These are phyloP conservation scores for Millerozyma miso DNA, from an alignment of 805 yeast species.

Conservation along the genomic window DNA sequence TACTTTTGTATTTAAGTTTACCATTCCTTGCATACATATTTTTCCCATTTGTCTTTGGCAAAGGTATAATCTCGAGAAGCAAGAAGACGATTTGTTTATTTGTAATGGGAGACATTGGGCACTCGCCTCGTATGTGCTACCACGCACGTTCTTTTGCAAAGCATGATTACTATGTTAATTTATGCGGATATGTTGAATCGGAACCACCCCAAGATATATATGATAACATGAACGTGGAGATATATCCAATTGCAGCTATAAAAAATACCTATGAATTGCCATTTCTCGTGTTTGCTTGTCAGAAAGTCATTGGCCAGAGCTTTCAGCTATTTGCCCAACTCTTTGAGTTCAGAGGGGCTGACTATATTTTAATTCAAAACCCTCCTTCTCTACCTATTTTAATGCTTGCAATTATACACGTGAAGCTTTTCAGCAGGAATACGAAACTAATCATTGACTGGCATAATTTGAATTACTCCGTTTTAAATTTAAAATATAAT, in stretches of 20 bases:
- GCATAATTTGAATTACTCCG: constrained; percentile 91
- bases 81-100: constrained; percentile 62
- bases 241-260: constrained; percentile 43
- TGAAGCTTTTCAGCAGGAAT: constrained; percentile 44
- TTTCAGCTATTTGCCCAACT: constrained; percentile 44
- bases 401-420: constrained; percentile 55
- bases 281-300: constrained; percentile 50
- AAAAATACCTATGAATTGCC: constrained; percentile 42
- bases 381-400: constrained; percentile 91
- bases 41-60: constrained; percentile 32
- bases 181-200: constrained; percentile 78
- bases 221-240: constrained; percentile 48
- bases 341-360: constrained; percentile 53
- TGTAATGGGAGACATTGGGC: constrained; percentile 91
- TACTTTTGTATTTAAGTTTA: constrained; percentile 42
- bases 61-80: constrained; percentile 16
- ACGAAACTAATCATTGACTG: constrained; percentile 80
- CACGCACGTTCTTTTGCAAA: constrained; percentile 78
- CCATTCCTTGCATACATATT: constrained; percentile 42
- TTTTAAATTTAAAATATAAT: constrained; percentile 61
- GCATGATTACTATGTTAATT: constrained; percentile 66
- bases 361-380: constrained; percentile 74
- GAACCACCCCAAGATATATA: constrained; percentile 46
- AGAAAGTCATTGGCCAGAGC: constrained; percentile 60
- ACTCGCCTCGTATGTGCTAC: constrained; percentile 91